Percentiles rank a stretch among this genome's conserved stretches.
Evolutionary conservation across 2,329 filamentous ascomycete species (phyloP).

Genomic region (Nemania abortiva): DNA sequence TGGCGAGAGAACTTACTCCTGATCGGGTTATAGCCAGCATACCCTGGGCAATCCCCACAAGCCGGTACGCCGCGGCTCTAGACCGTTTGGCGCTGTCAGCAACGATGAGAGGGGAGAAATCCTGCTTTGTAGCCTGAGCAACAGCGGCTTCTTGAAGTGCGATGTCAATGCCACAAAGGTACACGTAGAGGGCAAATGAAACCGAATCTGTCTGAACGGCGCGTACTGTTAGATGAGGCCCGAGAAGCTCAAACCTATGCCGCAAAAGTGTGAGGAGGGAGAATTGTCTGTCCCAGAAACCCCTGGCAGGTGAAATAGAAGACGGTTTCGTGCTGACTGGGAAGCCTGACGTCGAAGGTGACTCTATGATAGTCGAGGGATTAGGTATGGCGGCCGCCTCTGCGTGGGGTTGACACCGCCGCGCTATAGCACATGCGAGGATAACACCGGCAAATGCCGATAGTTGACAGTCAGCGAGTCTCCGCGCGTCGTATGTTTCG

Average conservation of each 20-base stretch:
- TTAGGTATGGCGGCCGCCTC: neutral
- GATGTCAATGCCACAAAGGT: neutral
- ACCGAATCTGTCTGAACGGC: neutral
- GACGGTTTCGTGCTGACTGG: neutral
- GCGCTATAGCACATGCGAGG: neutral
- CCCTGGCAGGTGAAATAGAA: neutral
- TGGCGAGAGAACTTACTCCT: neutral
- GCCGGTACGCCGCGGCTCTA: neutral
- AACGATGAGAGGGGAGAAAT: neutral
- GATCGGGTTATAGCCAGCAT: neutral
- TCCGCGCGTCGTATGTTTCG: neutral
- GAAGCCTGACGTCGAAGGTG: neutral
- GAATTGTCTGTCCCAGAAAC: neutral
- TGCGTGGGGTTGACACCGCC: neutral
- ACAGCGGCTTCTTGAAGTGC: neutral
- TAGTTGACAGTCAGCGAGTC: neutral
- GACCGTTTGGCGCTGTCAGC: constrained; percentile 1
- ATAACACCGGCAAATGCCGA: neutral
- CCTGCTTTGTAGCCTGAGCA: neutral
- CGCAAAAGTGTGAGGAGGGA: neutral
- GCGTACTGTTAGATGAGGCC: neutral
- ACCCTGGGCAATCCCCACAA: neutral
- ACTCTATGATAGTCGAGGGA: neutral
- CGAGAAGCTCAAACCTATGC: neutral
- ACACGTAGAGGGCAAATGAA: neutral